Base-by-base conservation (phyloP, 164 flowering plant genomes). In the Platanus orientalis region DNA sequence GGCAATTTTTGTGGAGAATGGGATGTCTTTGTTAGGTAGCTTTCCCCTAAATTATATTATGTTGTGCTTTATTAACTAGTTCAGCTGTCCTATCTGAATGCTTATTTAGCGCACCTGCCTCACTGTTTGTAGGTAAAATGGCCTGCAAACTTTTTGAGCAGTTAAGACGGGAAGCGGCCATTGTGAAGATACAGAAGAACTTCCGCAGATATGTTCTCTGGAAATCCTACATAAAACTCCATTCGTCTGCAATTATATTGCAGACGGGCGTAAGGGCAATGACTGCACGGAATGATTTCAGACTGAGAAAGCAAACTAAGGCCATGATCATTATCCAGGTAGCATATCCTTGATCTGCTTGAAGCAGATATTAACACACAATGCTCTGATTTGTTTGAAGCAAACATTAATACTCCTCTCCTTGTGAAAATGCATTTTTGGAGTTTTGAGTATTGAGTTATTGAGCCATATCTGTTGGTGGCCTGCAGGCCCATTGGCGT, bases 181-280 rank as follows among this genome's bases (percentile, higher is more conserved):
- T 97, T 34, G 29, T 88, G 75, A 88, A 78, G 73, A 82, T 90
- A 60, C 92, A 95, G 71, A 95, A 88, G 83, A 84, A 75, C 62
- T 84, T 90, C 82, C 79, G 85, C 20, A 63, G 81, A 54, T 71
- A 80, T 61, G 60, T 69, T 54, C 83, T 84, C 59, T 71, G 81
- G 72, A 73, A 69, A 53, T 84, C 87, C 52, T 92, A 92, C 76
- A 17, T 57, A 30, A 70, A 52, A 23, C 44, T 81, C 40, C 75
- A 71, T 61, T 50, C 57, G 45, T 85, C 97, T 64, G 90, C 97
- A 64, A 81, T 87, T 55, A 72, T 70, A 58, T 58, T 95, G 69
- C 97, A 95, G 78, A 85, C 94, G 62, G 97, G 97, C 44, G 73
- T 92, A 74, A 87, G 96, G 75, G 92, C 91, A 54, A 88, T 95